Evolutionary conservation across 805 yeast genomes (phyloP).

Genomic region (Kurtzmaniella cleridarum): DNA sequence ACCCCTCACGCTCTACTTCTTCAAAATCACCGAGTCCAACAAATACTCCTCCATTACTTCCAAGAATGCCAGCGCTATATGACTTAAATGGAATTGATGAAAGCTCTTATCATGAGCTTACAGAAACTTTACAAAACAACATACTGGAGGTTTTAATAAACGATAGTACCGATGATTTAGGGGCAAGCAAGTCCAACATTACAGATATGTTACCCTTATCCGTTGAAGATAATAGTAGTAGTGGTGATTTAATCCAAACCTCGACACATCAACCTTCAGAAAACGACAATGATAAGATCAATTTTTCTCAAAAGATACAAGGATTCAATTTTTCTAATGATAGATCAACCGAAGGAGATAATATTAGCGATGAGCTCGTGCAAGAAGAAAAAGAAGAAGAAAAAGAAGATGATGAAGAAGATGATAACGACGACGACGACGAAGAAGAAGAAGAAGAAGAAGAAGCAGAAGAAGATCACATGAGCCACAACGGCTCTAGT

Average conservation of each 20-base stretch:
- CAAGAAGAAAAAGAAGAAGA: too few relatives aligned
- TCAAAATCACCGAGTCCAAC: not conserved
- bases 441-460: too few relatives aligned
- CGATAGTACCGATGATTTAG: not conserved
- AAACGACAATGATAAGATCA: too few relatives aligned
- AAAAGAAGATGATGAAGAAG: too few relatives aligned
- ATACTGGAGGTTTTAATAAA: not conserved
- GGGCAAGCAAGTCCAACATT: not conserved
- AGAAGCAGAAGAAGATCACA: too few relatives aligned
- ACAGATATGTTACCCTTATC: not conserved
- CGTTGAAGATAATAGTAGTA: not conserved
- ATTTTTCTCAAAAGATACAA: too few relatives aligned
- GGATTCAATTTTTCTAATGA: too few relatives aligned
- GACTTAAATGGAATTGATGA: slow-evolving; percentile 14
- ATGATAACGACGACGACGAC: too few relatives aligned
- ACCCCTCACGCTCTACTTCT: too few relatives aligned
- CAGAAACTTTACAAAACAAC: slow-evolving; percentile 6
- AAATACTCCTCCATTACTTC: slow-evolving; percentile 8
- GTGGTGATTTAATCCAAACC: not conserved
- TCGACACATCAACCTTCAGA: not conserved
- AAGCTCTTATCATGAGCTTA: slow-evolving; percentile 9
- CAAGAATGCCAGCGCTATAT: slow-evolving; percentile 21
- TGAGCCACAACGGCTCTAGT: too few relatives aligned
- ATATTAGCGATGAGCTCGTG: not conserved
- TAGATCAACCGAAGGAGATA: not conserved